Conservation (phyloP, 352 stramenopile species). For the Pythium aristosporum region DNA sequence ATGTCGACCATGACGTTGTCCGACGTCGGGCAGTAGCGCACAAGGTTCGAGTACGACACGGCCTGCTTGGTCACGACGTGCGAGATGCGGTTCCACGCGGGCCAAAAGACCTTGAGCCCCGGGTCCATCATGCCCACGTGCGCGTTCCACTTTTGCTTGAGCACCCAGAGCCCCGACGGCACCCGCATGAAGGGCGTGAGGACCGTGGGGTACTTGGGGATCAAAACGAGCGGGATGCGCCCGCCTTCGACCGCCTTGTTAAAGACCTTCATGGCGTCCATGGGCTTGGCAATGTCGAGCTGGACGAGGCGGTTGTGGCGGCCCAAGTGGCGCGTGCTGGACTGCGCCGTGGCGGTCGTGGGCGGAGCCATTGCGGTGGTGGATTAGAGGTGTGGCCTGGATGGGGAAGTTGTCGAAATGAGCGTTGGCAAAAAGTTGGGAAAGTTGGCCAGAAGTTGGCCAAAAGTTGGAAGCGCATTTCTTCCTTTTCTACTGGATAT, state of each 20-base stretch:
- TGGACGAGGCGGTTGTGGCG: constrained; percentile 58
- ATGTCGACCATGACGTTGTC: constrained; percentile 90
- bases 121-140: constrained; percentile 78
- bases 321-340: neutral
- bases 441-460: neutral
- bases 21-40: constrained; percentile 68
- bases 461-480: neutral
- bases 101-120: constrained; percentile 77
- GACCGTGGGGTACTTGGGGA: constrained; percentile 49
- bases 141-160: constrained; percentile 87
- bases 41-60: constrained; percentile 75
- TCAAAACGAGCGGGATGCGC: constrained; percentile 67
- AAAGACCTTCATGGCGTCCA: constrained; percentile 55
- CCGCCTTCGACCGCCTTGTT: constrained; percentile 43
- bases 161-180: constrained; percentile 66
- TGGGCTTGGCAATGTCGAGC: constrained; percentile 49
- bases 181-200: constrained; percentile 51
- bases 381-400: neutral
- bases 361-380: too few relatives aligned
- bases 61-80: constrained; percentile 88
- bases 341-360: neutral
- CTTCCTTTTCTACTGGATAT: neutral
- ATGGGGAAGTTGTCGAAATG: constrained; percentile 6
- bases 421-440: neutral
- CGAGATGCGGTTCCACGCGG: constrained; percentile 77